These are phyloP conservation scores for Starmerella sirachaensis DNA, from an alignment of 805 yeast genomes.

Conservation along the genomic window DNA sequence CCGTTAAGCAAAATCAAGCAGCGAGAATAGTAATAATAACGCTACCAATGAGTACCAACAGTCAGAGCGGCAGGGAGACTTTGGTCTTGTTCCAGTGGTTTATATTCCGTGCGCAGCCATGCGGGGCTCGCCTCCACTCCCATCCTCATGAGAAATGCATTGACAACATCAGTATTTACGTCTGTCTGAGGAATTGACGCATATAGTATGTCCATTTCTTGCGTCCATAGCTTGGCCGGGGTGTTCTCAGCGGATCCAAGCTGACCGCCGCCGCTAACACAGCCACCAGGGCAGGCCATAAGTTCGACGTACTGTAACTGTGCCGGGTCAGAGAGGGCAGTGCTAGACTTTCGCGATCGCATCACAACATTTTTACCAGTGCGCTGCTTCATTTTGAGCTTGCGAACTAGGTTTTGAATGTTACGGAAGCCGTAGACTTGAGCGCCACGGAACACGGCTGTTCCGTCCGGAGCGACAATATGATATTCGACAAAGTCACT, in stretches of 20 bases:
- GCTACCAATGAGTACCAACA: slow-evolving; percentile 23
- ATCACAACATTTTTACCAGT: slow-evolving; percentile 18
- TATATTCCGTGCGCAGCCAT: slow-evolving; percentile 16
- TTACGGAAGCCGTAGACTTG: slow-evolving; percentile 85
- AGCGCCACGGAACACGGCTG: slow-evolving; percentile 44
- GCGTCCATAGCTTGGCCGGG: slow-evolving; percentile 26
- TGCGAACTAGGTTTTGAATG: slow-evolving; percentile 85
- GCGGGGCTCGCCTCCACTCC: slow-evolving; percentile 5
- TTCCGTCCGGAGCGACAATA: slow-evolving; percentile 32
- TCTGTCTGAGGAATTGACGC: slow-evolving; percentile 16
- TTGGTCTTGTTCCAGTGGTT: slow-evolving; percentile 18
- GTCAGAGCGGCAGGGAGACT: slow-evolving; percentile 20
- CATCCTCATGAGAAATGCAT: slow-evolving; percentile 3
- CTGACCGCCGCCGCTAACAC: slow-evolving; percentile 95
- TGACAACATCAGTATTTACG: slow-evolving; percentile 12
- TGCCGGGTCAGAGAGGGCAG: slow-evolving; percentile 43
- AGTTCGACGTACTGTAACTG: slow-evolving; percentile 76
- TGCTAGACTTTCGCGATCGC: slow-evolving; percentile 19
- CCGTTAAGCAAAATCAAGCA: too few relatives aligned
- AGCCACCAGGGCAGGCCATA: slow-evolving; percentile 98
- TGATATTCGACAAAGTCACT: slow-evolving; percentile 62
- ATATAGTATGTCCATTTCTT: slow-evolving; percentile 31
- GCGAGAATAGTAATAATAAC: too few relatives aligned
- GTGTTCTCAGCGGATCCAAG: slow-evolving; percentile 35
- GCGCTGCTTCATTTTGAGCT: slow-evolving; percentile 40